A percentile compares a stretch with the other conserved stretches of the same genome.
Evolutionary conservation across 2,329 filamentous ascomycete species (phyloP).

Genomic region (Aspergillus luchuensis): DNA sequence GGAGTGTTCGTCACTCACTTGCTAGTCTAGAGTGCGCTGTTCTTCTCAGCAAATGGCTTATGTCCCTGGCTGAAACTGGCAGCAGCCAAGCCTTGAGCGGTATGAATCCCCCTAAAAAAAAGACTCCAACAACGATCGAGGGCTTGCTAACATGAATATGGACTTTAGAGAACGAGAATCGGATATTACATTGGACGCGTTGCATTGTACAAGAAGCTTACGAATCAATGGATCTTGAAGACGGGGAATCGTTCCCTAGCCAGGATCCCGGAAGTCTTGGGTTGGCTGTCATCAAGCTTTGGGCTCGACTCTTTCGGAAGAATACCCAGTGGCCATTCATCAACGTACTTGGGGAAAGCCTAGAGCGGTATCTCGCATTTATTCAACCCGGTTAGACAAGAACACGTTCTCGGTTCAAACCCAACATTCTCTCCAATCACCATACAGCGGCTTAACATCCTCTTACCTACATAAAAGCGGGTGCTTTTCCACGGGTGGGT

Average conservation of each 20-base stretch:
- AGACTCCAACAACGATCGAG: background rate
- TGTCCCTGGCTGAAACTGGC: conserved; percentile 31
- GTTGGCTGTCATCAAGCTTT: conserved; percentile 33
- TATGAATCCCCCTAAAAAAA: conserved; percentile 11
- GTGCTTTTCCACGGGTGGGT: no score
- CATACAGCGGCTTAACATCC: no score
- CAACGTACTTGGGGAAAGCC: conserved; percentile 34
- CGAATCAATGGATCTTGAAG: conserved; percentile 33
- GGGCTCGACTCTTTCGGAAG: conserved; percentile 34
- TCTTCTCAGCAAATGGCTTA: conserved; percentile 50
- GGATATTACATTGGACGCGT: conserved; percentile 36
- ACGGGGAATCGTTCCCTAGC: conserved; percentile 25
- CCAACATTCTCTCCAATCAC: background rate
- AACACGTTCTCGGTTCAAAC: background rate
- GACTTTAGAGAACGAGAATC: conserved; percentile 32
- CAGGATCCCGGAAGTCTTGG: conserved; percentile 32
- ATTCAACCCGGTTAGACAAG: conserved; percentile 19
- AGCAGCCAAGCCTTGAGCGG: conserved; percentile 31
- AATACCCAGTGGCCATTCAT: conserved; percentile 41
- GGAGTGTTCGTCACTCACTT: conserved; percentile 41
- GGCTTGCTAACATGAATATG: background rate
- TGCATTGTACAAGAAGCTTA: conserved; percentile 38
- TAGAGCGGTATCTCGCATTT: conserved; percentile 33
- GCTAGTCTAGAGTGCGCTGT: conserved; percentile 43
- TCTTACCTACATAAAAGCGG: no score